These are phyloP conservation scores for Akanthomyces muscarius DNA, from an alignment of 2,329 filamentous ascomycete genomes.

Conservation along the genomic window DNA sequence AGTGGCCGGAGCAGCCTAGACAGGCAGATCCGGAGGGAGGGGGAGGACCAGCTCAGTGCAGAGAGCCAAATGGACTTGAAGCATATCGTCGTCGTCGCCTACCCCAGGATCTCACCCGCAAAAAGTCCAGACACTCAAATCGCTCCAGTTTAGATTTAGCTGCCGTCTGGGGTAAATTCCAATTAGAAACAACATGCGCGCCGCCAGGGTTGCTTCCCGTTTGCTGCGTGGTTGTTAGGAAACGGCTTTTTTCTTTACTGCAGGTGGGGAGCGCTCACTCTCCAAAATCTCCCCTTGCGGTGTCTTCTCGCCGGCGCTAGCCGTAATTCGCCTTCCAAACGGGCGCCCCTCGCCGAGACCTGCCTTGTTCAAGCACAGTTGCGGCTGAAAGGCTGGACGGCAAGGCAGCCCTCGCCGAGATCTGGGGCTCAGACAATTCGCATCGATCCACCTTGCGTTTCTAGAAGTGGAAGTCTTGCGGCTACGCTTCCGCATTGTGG, in stretches of 20 bases:
- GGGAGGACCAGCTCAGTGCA: neutral
- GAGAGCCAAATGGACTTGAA: neutral
- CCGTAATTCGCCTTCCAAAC: neutral
- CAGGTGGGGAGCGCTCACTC: neutral
- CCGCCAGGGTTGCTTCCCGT: neutral
- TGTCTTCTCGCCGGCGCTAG: neutral
- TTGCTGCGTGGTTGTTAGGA: neutral
- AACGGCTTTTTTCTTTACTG: neutral
- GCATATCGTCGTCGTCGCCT: constrained; percentile 9
- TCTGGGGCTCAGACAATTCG: constrained; percentile 2
- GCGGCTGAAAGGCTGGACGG: neutral
- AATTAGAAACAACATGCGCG: neutral
- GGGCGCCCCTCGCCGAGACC: neutral
- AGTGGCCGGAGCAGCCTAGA: neutral
- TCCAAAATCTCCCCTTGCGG: neutral
- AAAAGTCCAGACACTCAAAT: neutral
- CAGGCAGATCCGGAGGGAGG: neutral
- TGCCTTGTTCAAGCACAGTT: neutral
- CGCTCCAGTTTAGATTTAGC: constrained; percentile 15
- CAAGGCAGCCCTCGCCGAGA: constrained; percentile 8
- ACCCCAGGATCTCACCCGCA: constrained; percentile 18
- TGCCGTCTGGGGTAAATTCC: constrained; percentile 16
- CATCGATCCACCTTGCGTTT: constrained; percentile 3
- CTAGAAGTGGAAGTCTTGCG: constrained; percentile 9
- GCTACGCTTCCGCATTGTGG: constrained; percentile 6